Conservation (phyloP, 768 basidiomycete genomes). For the Tulasnella sp. region DNA sequence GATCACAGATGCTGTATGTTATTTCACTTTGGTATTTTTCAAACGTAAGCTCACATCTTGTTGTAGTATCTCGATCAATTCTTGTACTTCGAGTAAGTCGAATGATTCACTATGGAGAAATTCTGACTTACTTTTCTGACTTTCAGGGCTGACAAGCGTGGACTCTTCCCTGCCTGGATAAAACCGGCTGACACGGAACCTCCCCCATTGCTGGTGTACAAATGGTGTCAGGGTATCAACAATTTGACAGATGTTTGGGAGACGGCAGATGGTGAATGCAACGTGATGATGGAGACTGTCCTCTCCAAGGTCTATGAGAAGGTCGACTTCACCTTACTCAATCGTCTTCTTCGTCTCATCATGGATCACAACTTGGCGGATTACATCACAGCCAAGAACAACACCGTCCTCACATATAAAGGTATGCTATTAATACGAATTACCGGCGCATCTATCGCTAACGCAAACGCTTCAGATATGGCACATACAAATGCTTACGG, state of each 20-base stretch:
- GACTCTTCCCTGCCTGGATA: slow-evolving; percentile 97
- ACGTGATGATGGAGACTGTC: slow-evolving; percentile 98
- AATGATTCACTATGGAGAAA: background rate
- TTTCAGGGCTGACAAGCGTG: slow-evolving; percentile 78
- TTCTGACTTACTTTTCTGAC: background rate
- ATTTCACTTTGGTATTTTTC: background rate
- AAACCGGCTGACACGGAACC: slow-evolving; percentile 97
- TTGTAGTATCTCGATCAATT: slow-evolving; percentile 87
- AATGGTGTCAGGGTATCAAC: slow-evolving; percentile 99
- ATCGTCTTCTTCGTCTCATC: slow-evolving; percentile 88
- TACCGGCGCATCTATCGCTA: background rate
- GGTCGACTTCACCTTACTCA: slow-evolving; percentile 90
- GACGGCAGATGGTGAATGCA: slow-evolving; percentile 93
- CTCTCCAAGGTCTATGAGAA: slow-evolving; percentile 98
- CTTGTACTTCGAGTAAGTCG: slow-evolving; percentile 77
- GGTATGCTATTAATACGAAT: slow-evolving; percentile 25
- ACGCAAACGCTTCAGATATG: slow-evolving; percentile 47
- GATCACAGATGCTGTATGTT: slow-evolving; percentile 87
- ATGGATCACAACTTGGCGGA: slow-evolving; percentile 98
- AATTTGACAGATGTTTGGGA: slow-evolving; percentile 98
- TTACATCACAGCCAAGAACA: slow-evolving; percentile 99
- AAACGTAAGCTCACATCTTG: background rate
- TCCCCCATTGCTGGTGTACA: slow-evolving; percentile 92
- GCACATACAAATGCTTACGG: slow-evolving; percentile 96
- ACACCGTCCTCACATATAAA: slow-evolving; percentile 88